These are phyloP conservation scores for Xylaria bambusicola DNA, from an alignment of 495 filamentous ascomycete genomes.

Conservation along the genomic window DNA sequence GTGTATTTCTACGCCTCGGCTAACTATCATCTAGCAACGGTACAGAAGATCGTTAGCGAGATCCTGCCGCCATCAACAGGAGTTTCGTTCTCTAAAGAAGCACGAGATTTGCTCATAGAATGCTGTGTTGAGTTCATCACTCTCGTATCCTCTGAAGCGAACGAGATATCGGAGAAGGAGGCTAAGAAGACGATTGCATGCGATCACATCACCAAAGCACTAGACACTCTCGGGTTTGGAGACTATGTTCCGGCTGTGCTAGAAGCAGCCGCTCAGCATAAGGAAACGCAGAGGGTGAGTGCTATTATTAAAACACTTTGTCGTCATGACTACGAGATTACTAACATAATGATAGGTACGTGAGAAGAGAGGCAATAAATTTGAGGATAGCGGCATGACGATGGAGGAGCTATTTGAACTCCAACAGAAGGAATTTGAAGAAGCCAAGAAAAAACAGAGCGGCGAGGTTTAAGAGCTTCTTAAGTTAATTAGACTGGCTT, in stretches of 20 bases:
- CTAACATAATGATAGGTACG: conserved; percentile 61
- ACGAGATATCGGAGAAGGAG: conserved; percentile 97
- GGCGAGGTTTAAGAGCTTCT: conserved; percentile 18
- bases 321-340: background rate
- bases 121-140: conserved; percentile 99
- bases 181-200: conserved; percentile 98
- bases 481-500: background rate
- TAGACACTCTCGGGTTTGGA: conserved; percentile 84
- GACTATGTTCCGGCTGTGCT: conserved; percentile 87
- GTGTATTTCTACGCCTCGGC: background rate
- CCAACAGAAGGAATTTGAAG: conserved; percentile 88
- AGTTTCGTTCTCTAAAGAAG: conserved; percentile 83
- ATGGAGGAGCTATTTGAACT: conserved; percentile 85
- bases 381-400: conserved; percentile 87
- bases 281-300: conserved; percentile 82
- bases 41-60: conserved; percentile 96
- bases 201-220: conserved; percentile 92
- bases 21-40: conserved; percentile 67
- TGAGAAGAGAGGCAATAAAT: conserved; percentile 95
- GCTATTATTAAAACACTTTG: background rate
- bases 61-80: conserved; percentile 73
- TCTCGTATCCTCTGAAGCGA: conserved; percentile 92
- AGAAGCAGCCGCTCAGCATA: conserved; percentile 86
- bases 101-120: conserved; percentile 92
- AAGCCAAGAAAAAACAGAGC: conserved; percentile 59